Evolutionary conservation across 2,329 filamentous ascomycete species (phyloP).

Genomic region (Cytospora piceae): DNA sequence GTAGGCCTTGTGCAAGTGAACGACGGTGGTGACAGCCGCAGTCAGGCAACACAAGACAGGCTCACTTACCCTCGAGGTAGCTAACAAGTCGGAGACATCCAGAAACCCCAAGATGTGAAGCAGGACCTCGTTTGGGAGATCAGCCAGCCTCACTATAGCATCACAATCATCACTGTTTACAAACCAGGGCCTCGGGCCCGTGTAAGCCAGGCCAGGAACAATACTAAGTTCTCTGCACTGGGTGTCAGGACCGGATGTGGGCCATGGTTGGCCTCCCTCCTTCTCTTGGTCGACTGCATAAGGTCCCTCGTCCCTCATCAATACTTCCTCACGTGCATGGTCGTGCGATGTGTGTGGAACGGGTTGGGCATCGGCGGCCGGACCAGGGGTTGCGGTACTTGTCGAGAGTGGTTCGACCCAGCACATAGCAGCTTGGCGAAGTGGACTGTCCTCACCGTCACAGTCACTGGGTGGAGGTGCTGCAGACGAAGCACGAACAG

Average conservation of each 20-base stretch:
- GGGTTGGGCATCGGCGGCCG: conserved; percentile 33
- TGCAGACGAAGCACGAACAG: neutral
- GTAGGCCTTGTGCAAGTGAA: neutral
- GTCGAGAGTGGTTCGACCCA: neutral
- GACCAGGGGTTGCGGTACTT: conserved; percentile 6
- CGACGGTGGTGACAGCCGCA: neutral
- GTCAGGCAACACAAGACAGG: neutral
- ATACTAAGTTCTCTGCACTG: neutral
- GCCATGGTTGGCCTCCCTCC: conserved; percentile 10
- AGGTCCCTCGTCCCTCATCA: neutral
- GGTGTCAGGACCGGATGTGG: conserved; percentile 3
- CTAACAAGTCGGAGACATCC: conserved; percentile 60
- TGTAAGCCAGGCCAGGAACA: neutral
- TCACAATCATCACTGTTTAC: neutral
- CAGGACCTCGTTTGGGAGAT: conserved; percentile 60
- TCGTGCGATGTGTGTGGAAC: conserved; percentile 28
- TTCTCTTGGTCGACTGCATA: conserved; percentile 11
- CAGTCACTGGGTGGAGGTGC: neutral
- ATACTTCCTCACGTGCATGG: conserved; percentile 17
- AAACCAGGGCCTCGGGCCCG: neutral
- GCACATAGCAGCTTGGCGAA: neutral
- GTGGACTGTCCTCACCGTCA: neutral
- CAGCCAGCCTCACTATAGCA: conserved; percentile 37
- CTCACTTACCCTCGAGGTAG: conserved; percentile 55
- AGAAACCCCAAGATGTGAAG: conserved; percentile 59